A percentile compares a stretch with the other conserved stretches of the same genome.
Conservation (phyloP, 352 stramenopile genomes). For the Discostella stelligera region DNA sequence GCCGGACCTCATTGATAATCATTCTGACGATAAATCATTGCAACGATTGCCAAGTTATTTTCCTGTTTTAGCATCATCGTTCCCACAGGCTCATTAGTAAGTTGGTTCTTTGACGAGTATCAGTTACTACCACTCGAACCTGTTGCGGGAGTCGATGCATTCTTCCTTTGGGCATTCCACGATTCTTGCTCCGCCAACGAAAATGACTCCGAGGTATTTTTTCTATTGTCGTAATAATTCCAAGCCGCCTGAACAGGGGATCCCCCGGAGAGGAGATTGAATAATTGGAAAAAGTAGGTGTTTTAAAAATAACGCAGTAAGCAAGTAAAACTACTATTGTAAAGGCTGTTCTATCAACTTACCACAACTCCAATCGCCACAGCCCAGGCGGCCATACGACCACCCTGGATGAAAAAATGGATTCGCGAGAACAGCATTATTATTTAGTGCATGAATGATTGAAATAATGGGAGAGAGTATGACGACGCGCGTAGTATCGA, state of each 20-base stretch:
- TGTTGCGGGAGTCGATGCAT: neutral
- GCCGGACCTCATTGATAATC: neutral
- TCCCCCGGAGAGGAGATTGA: neutral
- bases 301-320: neutral
- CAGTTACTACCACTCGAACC: slow-evolving; percentile 7
- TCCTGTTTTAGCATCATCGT: neutral
- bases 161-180: slow-evolving; percentile 64
- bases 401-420: slow-evolving; percentile 29
- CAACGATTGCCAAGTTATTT: no score
- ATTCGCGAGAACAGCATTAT: slow-evolving; percentile 11
- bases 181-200: slow-evolving; percentile 64
- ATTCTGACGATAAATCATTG: no score
- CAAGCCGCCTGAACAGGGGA: slow-evolving; percentile 41
- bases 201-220: slow-evolving; percentile 63
- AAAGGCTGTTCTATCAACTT: slow-evolving; percentile 11
- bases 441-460: no score
- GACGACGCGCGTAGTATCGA: no score
- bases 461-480: no score
- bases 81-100: neutral
- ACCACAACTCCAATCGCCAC: slow-evolving; percentile 62
- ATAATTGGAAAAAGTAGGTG: neutral
- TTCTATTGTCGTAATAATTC: slow-evolving; percentile 63
- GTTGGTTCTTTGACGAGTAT: neutral
- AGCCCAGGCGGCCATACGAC: slow-evolving; percentile 60
- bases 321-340: neutral